Conservation (phyloP, 164 flowering plant genomes). For the Chloranthus sessilifolius region DNA sequence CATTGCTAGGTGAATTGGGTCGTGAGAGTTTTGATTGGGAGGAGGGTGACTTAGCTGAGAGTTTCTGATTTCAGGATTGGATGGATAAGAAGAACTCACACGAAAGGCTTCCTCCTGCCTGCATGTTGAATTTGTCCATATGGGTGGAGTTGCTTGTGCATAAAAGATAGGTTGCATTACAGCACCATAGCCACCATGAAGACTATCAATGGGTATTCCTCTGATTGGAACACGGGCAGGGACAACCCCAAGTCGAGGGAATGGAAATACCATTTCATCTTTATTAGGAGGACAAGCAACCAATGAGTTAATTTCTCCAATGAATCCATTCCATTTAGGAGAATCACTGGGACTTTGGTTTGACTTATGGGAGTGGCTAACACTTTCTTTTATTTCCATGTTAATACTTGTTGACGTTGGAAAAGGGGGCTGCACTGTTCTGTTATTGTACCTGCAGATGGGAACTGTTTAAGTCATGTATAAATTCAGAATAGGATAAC, state of each 20-base stretch:
- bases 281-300: slow-evolving; percentile 24
- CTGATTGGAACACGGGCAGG: slow-evolving; percentile 38
- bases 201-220: slow-evolving; percentile 32
- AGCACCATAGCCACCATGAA: slow-evolving; percentile 34
- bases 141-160: slow-evolving; percentile 34
- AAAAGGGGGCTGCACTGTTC: slow-evolving; percentile 19
- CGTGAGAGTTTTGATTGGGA: slow-evolving; percentile 20
- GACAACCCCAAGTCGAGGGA: slow-evolving; percentile 27
- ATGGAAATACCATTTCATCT: slow-evolving; percentile 6
- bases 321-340: slow-evolving; percentile 11
- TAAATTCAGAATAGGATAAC: not conserved
- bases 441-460: slow-evolving; percentile 62
- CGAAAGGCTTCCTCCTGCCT: slow-evolving; percentile 24
- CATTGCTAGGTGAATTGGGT: slow-evolving; percentile 16
- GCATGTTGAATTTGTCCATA: slow-evolving; percentile 32
- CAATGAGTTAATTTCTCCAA: slow-evolving; percentile 17
- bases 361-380: slow-evolving; percentile 19
- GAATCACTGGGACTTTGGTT: slow-evolving; percentile 15
- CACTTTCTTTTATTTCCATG: slow-evolving; percentile 24
- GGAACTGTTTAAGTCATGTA: not conserved
- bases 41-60: slow-evolving; percentile 15
- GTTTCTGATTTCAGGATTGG: slow-evolving; percentile 23
- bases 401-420: slow-evolving; percentile 18
- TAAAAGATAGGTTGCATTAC: slow-evolving; percentile 31
- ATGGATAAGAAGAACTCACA: slow-evolving; percentile 22